Percentiles rank a stretch among this genome's conserved stretches.
These are phyloP conservation scores for Chlorella sp. DNA, from an alignment of 139 green algal species.

Conservation along the genomic window DNA sequence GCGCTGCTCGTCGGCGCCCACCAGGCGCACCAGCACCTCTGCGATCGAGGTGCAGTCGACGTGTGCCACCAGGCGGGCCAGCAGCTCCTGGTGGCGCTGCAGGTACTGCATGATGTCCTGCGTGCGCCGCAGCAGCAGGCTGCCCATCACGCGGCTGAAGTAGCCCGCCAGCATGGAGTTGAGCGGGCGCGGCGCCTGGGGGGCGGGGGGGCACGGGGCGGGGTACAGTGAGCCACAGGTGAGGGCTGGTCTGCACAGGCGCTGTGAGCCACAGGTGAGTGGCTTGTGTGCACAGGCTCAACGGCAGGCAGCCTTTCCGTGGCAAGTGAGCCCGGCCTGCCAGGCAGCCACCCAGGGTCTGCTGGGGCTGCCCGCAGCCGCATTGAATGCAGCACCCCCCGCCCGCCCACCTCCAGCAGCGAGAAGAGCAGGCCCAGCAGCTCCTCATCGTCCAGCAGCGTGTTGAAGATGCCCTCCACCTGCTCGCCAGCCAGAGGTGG, in stretches of 20 bases:
- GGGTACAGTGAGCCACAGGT: background rate
- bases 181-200: conserved; percentile 50
- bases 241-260: no score
- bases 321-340: background rate
- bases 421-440: conserved; percentile 87
- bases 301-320: background rate
- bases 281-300: no score
- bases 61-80: conserved; percentile 67
- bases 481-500: no score
- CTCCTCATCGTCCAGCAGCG: conserved; percentile 79
- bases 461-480: conserved; percentile 93
- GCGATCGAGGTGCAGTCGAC: conserved; percentile 82
- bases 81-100: conserved; percentile 44
- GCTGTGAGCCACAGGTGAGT: background rate
- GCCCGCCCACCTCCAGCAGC: conserved; percentile 61
- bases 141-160: conserved; percentile 88
- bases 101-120: conserved; percentile 80
- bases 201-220: background rate
- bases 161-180: conserved; percentile 89
- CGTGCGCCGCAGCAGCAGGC: conserved; percentile 71
- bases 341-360: background rate
- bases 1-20: conserved; percentile 85
- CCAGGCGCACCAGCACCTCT: conserved; percentile 85
- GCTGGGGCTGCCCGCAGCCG: no score
- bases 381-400: background rate